Evolutionary conservation across 768 basidiomycete genomes (phyloP), one percentile per base, ranked within the genome.

Genomic region (Myochromella boudieri): DNA sequence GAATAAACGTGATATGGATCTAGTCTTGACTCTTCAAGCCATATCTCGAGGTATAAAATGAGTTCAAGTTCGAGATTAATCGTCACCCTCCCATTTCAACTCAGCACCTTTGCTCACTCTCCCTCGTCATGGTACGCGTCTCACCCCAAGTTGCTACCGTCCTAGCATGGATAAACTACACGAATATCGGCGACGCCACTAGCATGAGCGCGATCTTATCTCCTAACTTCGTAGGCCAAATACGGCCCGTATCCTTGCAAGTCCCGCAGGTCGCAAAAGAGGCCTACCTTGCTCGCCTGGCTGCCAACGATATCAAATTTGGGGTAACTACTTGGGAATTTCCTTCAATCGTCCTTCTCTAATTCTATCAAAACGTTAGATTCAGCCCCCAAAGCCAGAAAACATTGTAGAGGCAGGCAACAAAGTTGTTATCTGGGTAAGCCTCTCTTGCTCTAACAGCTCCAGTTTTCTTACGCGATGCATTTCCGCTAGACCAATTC

Each of bases 101-200:
- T 31, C 29, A 8, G 14, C 33, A 17, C n/a, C 33, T 17, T 6
- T n/a, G 5, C 33, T n/a, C 6, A 34, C 18, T n/a, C 6, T 7
- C 33, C 33, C 33, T 7, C 14, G 14, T 4, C 25, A 42, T 42
- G 42, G n/a, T n/a, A n/a, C 29, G 12, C 14, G n/a, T 46, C 28
- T 28, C 28, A 14, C 4, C 37, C 33, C 45, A 46, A 11, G 20
- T 46, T 29, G 18, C 3, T 4, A 39, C 28, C 21, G 37, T 39
- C 36, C 45, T 46, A 20, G 45, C 36, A 3, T 46, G 37, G 37
- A n/a, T 46, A 21, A 40, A 21, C 3, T 46, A 46, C 28, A 46
- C 45, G 5, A 46, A 39, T 27, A n/a, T 32, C 9, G 45, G 45
- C 26, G 45, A 46, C 14, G 37, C 17, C 4, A n/a, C 17, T 2